Conservation (phyloP, 1,284 basidiomycete species). For the Malassezia yamatoensis region DNA sequence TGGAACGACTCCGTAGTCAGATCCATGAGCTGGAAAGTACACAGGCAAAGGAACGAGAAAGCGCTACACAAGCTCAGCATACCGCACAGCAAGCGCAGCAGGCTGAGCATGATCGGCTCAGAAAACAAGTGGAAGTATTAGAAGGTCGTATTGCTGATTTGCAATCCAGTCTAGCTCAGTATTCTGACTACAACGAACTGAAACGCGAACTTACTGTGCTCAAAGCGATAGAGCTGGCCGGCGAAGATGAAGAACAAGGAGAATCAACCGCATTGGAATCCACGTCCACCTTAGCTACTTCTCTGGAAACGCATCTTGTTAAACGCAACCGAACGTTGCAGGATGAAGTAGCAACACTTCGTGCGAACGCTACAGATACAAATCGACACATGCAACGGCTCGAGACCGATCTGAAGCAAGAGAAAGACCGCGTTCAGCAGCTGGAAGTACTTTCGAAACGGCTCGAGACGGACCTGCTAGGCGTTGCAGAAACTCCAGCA, state of each 20-base stretch:
- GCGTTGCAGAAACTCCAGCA: background rate
- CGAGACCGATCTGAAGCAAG: background rate
- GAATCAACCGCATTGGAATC: constrained; percentile 6
- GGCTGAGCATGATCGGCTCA: constrained; percentile 63
- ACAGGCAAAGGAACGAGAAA: constrained; percentile 51
- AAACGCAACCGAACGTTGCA: constrained; percentile 88
- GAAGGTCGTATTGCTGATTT: constrained; percentile 63
- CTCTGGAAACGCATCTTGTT: constrained; percentile 78
- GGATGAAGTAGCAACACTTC: constrained; percentile 81
- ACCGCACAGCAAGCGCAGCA: constrained; percentile 52
- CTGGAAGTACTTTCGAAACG: constrained; percentile 71
- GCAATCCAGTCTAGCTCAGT: constrained; percentile 49
- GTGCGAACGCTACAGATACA: constrained; percentile 54
- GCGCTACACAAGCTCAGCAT: constrained; percentile 18
- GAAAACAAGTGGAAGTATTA: constrained; percentile 58
- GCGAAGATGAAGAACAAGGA: constrained; percentile 47
- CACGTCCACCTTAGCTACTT: constrained; percentile 57
- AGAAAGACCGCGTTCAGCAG: constrained; percentile 52
- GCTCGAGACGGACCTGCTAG: constrained; percentile 70
- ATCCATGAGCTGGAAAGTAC: constrained; percentile 65
- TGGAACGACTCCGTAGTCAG: constrained; percentile 63
- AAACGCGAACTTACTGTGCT: constrained; percentile 43
- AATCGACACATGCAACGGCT: constrained; percentile 52
- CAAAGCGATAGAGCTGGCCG: constrained; percentile 34
- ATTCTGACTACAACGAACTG: constrained; percentile 69